A percentile compares a stretch with the other conserved stretches of the same genome.
These are phyloP conservation scores for Alternaria sp. DNA, from an alignment of 2,329 filamentous ascomycete genomes.

Conservation along the genomic window DNA sequence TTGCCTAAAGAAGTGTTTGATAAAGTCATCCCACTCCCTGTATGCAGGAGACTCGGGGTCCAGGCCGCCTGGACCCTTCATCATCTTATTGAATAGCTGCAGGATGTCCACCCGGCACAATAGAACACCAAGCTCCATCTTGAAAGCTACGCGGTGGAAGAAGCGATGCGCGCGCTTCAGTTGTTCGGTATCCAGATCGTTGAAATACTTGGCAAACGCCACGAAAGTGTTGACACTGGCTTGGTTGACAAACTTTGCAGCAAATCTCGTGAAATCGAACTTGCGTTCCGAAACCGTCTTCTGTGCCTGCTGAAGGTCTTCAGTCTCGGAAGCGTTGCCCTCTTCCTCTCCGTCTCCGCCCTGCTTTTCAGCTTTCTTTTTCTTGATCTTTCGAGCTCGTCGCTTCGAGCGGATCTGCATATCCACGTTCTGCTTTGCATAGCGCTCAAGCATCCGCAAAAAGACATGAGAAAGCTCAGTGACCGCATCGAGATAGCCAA, in stretches of 20 bases:
- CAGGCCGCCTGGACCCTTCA: constrained; percentile 84
- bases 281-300: constrained; percentile 81
- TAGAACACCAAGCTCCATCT: constrained; percentile 88
- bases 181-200: constrained; percentile 79
- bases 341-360: constrained; percentile 63
- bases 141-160: constrained; percentile 93
- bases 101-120: constrained; percentile 93
- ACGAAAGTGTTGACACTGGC: constrained; percentile 90
- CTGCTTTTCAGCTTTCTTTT: constrained; percentile 61
- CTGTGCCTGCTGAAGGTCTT: constrained; percentile 77
- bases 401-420: constrained; percentile 89
- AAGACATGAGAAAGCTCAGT: constrained; percentile 94
- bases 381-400: constrained; percentile 76
- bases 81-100: constrained; percentile 85
- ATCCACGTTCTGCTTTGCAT: constrained; percentile 93
- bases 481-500: constrained; percentile 90
- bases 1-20: constrained; percentile 82
- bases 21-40: constrained; percentile 91
- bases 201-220: constrained; percentile 79
- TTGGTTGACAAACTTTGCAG: constrained; percentile 82
- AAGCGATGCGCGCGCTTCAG: constrained; percentile 93
- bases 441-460: constrained; percentile 87
- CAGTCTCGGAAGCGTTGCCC: constrained; percentile 63
- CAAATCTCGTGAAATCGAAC: constrained; percentile 90
- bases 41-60: constrained; percentile 72